Conservation (phyloP, 2,329 filamentous ascomycete genomes). For the Alternaria solani region DNA sequence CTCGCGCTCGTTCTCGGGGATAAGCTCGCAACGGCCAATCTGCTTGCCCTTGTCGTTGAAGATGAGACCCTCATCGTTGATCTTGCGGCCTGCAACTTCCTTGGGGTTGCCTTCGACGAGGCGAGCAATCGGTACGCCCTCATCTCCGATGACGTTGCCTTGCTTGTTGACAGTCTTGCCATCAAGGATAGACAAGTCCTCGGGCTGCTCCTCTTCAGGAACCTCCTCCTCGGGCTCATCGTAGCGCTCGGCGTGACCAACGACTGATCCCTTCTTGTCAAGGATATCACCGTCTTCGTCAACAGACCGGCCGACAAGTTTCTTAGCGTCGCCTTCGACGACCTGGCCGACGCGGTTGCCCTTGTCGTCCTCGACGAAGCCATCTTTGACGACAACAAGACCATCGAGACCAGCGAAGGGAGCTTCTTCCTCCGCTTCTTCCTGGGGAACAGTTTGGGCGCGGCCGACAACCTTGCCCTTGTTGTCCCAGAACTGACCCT, state of each 20-base stretch:
- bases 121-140: constrained; percentile 65
- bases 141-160: constrained; percentile 60
- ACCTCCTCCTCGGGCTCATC: constrained; percentile 71
- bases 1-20: constrained; percentile 70
- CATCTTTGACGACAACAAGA: constrained; percentile 59
- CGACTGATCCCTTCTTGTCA: constrained; percentile 62
- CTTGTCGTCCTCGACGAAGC: constrained; percentile 60
- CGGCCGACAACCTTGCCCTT: constrained; percentile 62
- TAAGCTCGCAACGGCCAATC: constrained; percentile 72
- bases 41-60: constrained; percentile 77
- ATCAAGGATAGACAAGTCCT: constrained; percentile 56
- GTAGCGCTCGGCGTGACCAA: constrained; percentile 61
- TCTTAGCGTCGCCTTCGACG: constrained; percentile 60
- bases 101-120: constrained; percentile 72
- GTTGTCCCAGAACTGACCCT: constrained; percentile 63
- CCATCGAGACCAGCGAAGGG: constrained; percentile 61
- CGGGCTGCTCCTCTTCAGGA: constrained; percentile 53
- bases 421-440: constrained; percentile 58
- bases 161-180: constrained; percentile 61
- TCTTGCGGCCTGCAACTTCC: constrained; percentile 72
- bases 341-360: constrained; percentile 60
- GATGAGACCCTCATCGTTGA: constrained; percentile 75
- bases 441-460: constrained; percentile 57
- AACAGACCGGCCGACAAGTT: constrained; percentile 59
- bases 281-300: constrained; percentile 63